phyloP scores from a whole-genome alignment of 78 protist species.

The Dictyostelium brefeldianum region DNA sequence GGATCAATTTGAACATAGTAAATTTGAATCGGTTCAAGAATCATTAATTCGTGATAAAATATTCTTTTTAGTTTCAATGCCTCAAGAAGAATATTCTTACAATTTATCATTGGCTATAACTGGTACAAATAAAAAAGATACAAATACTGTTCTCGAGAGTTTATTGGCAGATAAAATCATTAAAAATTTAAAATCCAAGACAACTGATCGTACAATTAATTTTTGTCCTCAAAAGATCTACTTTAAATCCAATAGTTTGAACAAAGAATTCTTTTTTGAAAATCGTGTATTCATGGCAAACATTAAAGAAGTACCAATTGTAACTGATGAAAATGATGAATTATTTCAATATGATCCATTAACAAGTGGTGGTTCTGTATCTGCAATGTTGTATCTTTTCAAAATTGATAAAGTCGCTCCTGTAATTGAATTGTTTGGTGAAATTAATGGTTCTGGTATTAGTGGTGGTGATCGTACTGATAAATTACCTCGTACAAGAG shows the following conservation, averaged over 20 bases:
- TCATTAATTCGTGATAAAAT: constrained; percentile 5
- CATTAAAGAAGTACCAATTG: not conserved
- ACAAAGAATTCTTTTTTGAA: not conserved
- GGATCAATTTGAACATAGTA: not conserved
- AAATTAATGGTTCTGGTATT: too few species aligned
- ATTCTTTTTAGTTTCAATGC: not conserved
- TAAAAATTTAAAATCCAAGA: not conserved
- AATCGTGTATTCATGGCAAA: not conserved
- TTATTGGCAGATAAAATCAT: not conserved
- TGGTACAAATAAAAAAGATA: not conserved
- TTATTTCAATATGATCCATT: constrained; percentile 27
- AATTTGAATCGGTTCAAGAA: not conserved
- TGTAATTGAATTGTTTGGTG: not conserved
- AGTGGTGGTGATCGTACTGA: not conserved
- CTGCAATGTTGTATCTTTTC: not conserved
- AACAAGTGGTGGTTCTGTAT: constrained; percentile 43
- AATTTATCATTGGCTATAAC: not conserved
- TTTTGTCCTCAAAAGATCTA: not conserved
- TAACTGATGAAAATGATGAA: not conserved
- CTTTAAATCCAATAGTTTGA: not conserved
- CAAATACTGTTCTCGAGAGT: not conserved
- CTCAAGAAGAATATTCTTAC: not conserved
- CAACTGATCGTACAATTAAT: not conserved
- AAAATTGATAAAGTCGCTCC: not conserved
- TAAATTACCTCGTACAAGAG: not conserved